phyloP scores from a whole-genome alignment of 1,284 basidiomycete species.

The Cryptococcus sp. region DNA sequence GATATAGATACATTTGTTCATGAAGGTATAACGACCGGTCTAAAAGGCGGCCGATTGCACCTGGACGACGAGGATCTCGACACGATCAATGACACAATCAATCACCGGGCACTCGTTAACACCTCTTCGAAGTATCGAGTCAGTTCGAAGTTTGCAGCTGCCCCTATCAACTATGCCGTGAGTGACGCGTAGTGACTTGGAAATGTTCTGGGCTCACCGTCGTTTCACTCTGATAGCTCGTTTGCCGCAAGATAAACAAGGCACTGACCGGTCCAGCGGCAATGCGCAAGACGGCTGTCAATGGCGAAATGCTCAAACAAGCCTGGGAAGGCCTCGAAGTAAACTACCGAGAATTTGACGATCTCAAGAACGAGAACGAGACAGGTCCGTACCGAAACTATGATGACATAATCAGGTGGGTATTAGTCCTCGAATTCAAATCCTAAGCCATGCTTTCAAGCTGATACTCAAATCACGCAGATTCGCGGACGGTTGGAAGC shows the following conservation, averaged over 20 bases:
- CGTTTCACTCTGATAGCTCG: slow-evolving; percentile 45
- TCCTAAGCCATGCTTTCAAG: background rate
- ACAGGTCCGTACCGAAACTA: slow-evolving; percentile 55
- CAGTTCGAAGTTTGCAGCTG: slow-evolving; percentile 56
- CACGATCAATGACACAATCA: slow-evolving; percentile 66
- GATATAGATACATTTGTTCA: slow-evolving; percentile 63
- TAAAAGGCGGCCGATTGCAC: slow-evolving; percentile 73
- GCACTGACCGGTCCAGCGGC: slow-evolving; percentile 73
- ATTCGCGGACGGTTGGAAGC: slow-evolving; percentile 69
- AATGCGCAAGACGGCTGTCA: slow-evolving; percentile 61
- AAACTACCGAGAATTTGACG: slow-evolving; percentile 78
- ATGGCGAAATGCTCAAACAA: slow-evolving; percentile 64
- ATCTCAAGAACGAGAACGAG: slow-evolving; percentile 56
- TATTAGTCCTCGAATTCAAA: background rate
- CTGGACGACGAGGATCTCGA: slow-evolving; percentile 66
- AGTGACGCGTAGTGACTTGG: slow-evolving; percentile 11
- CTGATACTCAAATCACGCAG: slow-evolving; percentile 46
- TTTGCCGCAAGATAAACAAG: slow-evolving; percentile 72
- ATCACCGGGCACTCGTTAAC: slow-evolving; percentile 50
- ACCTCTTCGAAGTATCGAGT: slow-evolving; percentile 49
- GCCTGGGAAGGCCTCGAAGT: slow-evolving; percentile 78
- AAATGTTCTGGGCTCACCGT: background rate
- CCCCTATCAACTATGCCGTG: slow-evolving; percentile 66
- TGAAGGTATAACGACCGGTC: slow-evolving; percentile 72
- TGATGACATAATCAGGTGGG: slow-evolving; percentile 65